These are phyloP conservation scores for Hondaea fermentalgiana DNA, from an alignment of 108 stramenopile genomes.

Conservation along the genomic window DNA sequence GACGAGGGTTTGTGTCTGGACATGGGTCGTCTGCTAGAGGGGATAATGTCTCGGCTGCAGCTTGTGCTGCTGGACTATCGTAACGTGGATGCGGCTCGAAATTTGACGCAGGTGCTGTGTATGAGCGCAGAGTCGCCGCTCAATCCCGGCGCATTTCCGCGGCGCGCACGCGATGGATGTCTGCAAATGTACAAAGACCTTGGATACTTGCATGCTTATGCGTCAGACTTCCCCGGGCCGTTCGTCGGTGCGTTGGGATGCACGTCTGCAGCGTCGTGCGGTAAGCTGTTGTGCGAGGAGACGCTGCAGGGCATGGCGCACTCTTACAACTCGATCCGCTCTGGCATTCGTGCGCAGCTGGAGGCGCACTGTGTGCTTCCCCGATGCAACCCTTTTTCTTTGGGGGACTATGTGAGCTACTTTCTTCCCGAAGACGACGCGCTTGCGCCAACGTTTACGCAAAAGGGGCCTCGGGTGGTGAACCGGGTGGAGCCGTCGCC, in stretches of 20 bases:
- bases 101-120: not conserved
- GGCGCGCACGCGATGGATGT: not conserved
- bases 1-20: not conserved
- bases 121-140: not conserved
- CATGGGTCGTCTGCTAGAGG: not conserved
- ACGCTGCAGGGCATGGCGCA: not conserved
- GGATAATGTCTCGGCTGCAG: not conserved
- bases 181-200: not conserved
- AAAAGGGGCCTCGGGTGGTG: not conserved
- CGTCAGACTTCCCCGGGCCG: not conserved
- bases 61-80: not conserved
- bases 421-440: not conserved
- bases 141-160: not conserved
- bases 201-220: not conserved
- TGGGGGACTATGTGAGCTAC: not conserved
- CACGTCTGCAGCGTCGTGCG: not conserved
- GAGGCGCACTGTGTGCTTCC: not conserved
- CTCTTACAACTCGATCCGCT: not conserved
- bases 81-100: not conserved
- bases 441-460: not conserved
- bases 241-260: not conserved
- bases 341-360: not conserved
- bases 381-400: not conserved
- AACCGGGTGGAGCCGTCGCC: not conserved
- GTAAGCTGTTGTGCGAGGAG: not conserved